These are phyloP conservation scores for Tagetes patula DNA, from an alignment of 129 eudicot species.

Conservation along the genomic window DNA sequence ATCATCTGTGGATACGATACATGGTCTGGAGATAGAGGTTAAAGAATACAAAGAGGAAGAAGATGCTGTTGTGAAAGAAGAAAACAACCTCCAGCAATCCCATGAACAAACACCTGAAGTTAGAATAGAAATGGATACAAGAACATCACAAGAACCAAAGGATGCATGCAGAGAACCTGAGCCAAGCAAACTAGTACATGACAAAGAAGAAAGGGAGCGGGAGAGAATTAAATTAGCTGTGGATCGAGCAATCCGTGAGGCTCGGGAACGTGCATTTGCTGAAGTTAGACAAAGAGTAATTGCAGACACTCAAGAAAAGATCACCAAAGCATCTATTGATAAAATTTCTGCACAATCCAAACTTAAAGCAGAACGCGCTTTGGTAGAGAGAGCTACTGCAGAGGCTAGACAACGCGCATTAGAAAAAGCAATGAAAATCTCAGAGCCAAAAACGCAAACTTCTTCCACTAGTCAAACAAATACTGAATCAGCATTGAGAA, in stretches of 20 bases:
- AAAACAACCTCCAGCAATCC: slow-evolving; percentile 26
- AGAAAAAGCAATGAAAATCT: slow-evolving; percentile 57
- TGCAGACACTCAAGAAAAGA: slow-evolving; percentile 66
- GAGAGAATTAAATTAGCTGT: slow-evolving; percentile 74
- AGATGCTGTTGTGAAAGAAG: slow-evolving; percentile 27
- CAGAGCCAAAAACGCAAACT: slow-evolving; percentile 45
- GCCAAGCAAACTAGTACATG: slow-evolving; percentile 30
- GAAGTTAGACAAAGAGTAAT: slow-evolving; percentile 73
- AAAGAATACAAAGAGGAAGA: slow-evolving; percentile 36
- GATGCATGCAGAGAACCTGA: slow-evolving; percentile 39
- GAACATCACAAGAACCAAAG: slow-evolving; percentile 32
- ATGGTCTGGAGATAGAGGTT: slow-evolving; percentile 39
- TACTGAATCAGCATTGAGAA: slow-evolving; percentile 47
- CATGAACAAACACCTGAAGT: slow-evolving; percentile 29
- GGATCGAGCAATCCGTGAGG: slow-evolving; percentile 92
- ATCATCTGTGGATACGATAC: slow-evolving; percentile 33
- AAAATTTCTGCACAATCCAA: slow-evolving; percentile 60
- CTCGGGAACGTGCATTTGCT: slow-evolving; percentile 86
- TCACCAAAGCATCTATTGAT: slow-evolving; percentile 51
- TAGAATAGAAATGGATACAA: slow-evolving; percentile 33
- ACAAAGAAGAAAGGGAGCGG: slow-evolving; percentile 54
- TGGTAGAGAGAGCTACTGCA: slow-evolving; percentile 88
- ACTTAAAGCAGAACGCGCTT: slow-evolving; percentile 86
- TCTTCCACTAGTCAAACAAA: slow-evolving; percentile 51
- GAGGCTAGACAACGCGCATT: slow-evolving; percentile 96